Evolutionary conservation across 2,329 filamentous ascomycete genomes (phyloP), one percentile per base, ranked within the genome.

Genomic region (Xylaria sp.): DNA sequence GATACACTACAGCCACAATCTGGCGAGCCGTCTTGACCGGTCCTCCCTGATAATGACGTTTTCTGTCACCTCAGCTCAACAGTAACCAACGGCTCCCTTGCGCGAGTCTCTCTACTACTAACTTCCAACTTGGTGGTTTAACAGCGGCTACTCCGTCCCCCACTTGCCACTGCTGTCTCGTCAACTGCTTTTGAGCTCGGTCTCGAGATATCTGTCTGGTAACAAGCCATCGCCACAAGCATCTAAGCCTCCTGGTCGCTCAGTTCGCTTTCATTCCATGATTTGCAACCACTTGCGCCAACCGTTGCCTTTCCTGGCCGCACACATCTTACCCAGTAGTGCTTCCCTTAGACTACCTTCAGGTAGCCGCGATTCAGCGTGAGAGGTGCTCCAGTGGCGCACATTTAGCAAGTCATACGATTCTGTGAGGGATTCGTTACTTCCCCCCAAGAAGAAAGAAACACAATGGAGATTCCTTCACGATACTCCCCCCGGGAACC

Each of bases 401-500:
- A 69, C 68, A 62, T 66, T 62, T 52, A 60, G 71, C 65, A 60
- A 69, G 58, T 51, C 54, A 51, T 68, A 72, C 48, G 68, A 67
- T 55, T 67, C 59, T 62, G 32, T 60, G 55, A 66, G 63, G 32
- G 46, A n/a, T 63, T 44, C 50, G 68, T 63, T 63, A 20, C 60
- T 63, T 57, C 54, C 48, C 34, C 28, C n/a, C 48, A 54, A 52
- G 18, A 32, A 58, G 46, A 70, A 61, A 50, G 46, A 70, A 61
- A 50, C 56, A 70, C 62, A 15, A 79, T 79, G 77, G 76, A 78
- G 56, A 78, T 77, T 61, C 74, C 72, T 61, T 66, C 76, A 52
- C 73, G 75, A 71, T 77, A 76, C 64, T 67, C 76, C 66, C 72
- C 74, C 60, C 76, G 77, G 72, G 77, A 76, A 71, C 73, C 76